Conservation (phyloP, 495 filamentous ascomycete species). For the Trichocladium antarcticum region DNA sequence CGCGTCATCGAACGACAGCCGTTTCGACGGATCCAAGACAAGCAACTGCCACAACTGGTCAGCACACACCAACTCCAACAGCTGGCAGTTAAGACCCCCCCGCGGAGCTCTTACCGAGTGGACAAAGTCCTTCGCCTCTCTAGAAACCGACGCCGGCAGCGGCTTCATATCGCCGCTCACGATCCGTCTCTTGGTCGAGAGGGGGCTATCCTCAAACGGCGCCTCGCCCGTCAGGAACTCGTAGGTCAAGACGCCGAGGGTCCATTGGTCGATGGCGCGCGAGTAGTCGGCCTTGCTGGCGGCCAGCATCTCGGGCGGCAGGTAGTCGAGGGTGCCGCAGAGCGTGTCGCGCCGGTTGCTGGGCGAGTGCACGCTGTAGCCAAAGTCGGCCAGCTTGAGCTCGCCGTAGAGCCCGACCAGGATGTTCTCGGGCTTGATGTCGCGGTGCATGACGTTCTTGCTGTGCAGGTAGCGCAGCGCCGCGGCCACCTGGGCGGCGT, state of each 20-base stretch:
- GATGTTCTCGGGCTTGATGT: constrained; percentile 99
- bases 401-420: constrained; percentile 96
- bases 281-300: constrained; percentile 66
- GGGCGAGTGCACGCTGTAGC: constrained; percentile 95
- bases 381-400: constrained; percentile 97
- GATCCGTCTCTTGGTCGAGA: constrained; percentile 94
- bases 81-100: no score
- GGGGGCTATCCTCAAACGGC: constrained; percentile 88
- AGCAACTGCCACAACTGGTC: neutral
- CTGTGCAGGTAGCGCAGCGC: constrained; percentile 86
- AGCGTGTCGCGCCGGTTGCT: constrained; percentile 90
- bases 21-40: neutral
- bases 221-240: constrained; percentile 94
- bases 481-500: constrained; percentile 96
- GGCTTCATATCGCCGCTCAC: constrained; percentile 84
- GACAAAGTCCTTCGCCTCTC: constrained; percentile 72
- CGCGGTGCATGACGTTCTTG: constrained; percentile 97
- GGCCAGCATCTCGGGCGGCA: constrained; percentile 95
- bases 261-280: constrained; percentile 92
- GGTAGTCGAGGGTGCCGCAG: constrained; percentile 94
- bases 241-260: constrained; percentile 86
- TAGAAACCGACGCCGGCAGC: constrained; percentile 80
- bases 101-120: neutral
- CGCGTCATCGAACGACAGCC: neutral
- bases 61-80: no score